Percentiles rank a stretch among this genome's conserved stretches.
phyloP scores from a whole-genome alignment of 768 basidiomycete genomes.

The Hirschioporus abietinus region DNA sequence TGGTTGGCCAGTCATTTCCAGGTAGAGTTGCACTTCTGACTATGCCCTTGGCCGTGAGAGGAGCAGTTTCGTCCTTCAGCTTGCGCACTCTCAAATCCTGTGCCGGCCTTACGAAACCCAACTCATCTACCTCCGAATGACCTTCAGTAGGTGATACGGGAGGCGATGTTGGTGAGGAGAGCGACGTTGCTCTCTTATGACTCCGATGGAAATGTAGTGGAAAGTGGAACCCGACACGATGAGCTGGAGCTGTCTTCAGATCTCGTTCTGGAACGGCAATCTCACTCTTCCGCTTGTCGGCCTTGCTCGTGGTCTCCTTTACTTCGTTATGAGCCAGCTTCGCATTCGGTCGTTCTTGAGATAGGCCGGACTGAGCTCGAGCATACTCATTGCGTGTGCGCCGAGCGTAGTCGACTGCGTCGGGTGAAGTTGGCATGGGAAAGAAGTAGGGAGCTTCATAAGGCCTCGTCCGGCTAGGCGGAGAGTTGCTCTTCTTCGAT shows the following conservation, averaged over 20 bases:
- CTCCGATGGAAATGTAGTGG: neutral
- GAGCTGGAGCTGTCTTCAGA: neutral
- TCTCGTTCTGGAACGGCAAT: neutral
- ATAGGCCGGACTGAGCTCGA: neutral
- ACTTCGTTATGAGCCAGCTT: neutral
- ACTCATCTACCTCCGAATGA: neutral
- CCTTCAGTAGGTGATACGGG: neutral
- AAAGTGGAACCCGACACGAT: neutral
- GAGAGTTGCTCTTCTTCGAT: conserved; percentile 1
- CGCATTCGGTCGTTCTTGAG: neutral
- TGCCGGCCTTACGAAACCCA: neutral
- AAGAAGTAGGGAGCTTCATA: conserved; percentile 64
- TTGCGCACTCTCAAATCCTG: neutral
- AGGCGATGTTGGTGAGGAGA: neutral
- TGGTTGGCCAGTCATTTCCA: neutral
- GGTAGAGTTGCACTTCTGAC: neutral
- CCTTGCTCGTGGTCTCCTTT: neutral
- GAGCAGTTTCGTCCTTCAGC: too few relatives aligned
- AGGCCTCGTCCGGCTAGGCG: conserved; percentile 44
- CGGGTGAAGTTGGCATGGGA: conserved; percentile 39
- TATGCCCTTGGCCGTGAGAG: neutral
- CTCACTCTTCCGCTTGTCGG: neutral
- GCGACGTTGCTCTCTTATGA: neutral
- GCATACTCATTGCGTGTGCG: conserved; percentile 18
- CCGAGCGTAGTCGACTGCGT: conserved; percentile 28